Conservation (phyloP, 2,329 filamentous ascomycete genomes). For the Huntiella decipiens region DNA sequence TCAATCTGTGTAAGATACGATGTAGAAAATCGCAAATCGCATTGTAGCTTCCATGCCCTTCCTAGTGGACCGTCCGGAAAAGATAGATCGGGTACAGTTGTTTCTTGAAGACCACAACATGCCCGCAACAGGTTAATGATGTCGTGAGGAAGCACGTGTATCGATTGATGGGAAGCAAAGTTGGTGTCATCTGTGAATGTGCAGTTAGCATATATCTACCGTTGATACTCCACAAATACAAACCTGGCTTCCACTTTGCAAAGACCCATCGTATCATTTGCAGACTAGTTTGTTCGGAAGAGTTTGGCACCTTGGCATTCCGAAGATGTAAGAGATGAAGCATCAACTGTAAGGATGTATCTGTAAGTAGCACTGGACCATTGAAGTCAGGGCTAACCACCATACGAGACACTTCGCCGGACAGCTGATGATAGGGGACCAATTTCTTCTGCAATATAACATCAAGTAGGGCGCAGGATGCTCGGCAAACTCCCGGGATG, state of each 20-base stretch:
- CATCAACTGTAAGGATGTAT: conserved; percentile 61
- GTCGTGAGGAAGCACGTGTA: conserved; percentile 44
- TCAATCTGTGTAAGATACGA: conserved; percentile 38
- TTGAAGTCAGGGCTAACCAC: conserved; percentile 61
- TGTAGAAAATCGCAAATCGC: conserved; percentile 25
- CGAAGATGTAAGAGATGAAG: conserved; percentile 45
- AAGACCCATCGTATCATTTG: conserved; percentile 68
- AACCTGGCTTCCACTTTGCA: conserved; percentile 66
- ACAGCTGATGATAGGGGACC: conserved; percentile 47
- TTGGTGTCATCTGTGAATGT: conserved; percentile 37
- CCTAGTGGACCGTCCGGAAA: conserved; percentile 29
- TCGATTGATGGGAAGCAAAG: conserved; percentile 45
- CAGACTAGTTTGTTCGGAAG: conserved; percentile 46
- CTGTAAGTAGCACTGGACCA: conserved; percentile 60
- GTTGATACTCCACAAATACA: conserved; percentile 15
- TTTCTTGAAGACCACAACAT: conserved; percentile 37
- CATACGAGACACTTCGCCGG: conserved; percentile 52
- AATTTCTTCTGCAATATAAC: conserved; percentile 46
- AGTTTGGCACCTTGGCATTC: conserved; percentile 48
- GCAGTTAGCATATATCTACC: conserved; percentile 7
- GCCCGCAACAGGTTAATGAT: conserved; percentile 49
- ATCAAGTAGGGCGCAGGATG: conserved; percentile 56
- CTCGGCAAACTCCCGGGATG: conserved; percentile 51
- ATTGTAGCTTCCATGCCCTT: conserved; percentile 28
- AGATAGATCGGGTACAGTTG: conserved; percentile 15